Percentiles rank a stretch among this genome's conserved stretches.
phyloP scores from a whole-genome alignment of 768 basidiomycete genomes.

The Phylloporus arenicola region DNA sequence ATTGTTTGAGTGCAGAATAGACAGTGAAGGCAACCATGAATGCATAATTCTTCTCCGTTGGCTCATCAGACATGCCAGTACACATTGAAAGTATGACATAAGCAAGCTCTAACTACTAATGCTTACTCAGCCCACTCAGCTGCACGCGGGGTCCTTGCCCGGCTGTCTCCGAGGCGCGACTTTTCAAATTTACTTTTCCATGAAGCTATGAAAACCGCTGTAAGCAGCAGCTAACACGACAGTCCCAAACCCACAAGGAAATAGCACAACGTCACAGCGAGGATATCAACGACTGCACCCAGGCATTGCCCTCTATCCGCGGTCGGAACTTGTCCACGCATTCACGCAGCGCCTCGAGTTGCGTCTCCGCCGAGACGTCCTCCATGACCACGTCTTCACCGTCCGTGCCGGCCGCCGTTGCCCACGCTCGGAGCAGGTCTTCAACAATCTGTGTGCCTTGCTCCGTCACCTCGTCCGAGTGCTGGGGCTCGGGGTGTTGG shows the following conservation, averaged over 20 bases:
- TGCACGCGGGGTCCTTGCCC: no score
- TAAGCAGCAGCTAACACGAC: neutral
- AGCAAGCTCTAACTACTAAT: no score
- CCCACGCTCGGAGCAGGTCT: constrained; percentile 70
- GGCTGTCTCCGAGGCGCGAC: no score
- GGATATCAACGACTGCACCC: constrained; percentile 61
- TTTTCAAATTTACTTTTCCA: no score
- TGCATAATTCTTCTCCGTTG: no score
- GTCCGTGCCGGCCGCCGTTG: constrained; percentile 31
- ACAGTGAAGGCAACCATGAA: no score
- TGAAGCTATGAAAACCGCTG: no score
- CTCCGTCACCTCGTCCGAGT: constrained; percentile 58
- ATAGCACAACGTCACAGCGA: constrained; percentile 27
- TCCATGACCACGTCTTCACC: constrained; percentile 45
- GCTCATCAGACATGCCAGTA: no score
- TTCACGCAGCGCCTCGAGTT: constrained; percentile 46
- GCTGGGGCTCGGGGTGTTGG: constrained; percentile 36
- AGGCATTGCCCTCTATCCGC: constrained; percentile 70
- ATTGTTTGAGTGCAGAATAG: no score
- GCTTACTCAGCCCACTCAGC: no score
- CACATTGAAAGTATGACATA: no score
- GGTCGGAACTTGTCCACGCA: constrained; percentile 63
- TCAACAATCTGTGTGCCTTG: constrained; percentile 80
- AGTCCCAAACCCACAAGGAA: neutral
- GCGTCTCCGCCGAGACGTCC: constrained; percentile 36